A percentile compares a stretch with the other conserved stretches of the same genome.
Conservation (phyloP, 1,284 basidiomycete species). For the Tetrapyrgos nigripes region DNA sequence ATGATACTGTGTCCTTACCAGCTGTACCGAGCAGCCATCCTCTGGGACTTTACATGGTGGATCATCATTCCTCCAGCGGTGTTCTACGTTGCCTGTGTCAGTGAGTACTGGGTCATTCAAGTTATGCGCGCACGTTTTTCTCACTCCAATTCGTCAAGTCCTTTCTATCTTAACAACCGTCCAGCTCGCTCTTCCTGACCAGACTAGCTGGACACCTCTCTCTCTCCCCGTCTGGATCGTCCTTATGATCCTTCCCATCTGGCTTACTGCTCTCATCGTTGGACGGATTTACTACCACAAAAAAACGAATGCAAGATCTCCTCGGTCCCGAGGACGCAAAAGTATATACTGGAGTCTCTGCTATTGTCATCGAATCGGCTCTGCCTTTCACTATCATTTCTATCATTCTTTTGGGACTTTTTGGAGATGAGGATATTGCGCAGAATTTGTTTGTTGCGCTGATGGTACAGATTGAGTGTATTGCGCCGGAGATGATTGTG, state of each 20-base stretch:
- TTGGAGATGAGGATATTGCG: slow-evolving; percentile 22
- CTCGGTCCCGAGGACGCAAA: slow-evolving; percentile 21
- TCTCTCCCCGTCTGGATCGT: slow-evolving; percentile 26
- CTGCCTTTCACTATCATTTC: slow-evolving; percentile 31
- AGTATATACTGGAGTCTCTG: slow-evolving; percentile 29
- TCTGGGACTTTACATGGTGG: slow-evolving; percentile 27
- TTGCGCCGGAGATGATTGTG: slow-evolving; percentile 25
- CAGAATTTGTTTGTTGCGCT: slow-evolving; percentile 30
- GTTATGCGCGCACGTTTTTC: neutral
- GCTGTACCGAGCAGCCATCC: slow-evolving; percentile 23
- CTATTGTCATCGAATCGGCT: slow-evolving; percentile 35
- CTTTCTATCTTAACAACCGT: slow-evolving; percentile 20
- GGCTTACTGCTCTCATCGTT: slow-evolving; percentile 26
- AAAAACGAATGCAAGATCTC: slow-evolving; percentile 10
- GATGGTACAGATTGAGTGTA: slow-evolving; percentile 29
- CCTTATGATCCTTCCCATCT: slow-evolving; percentile 26
- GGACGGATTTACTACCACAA: slow-evolving; percentile 22
- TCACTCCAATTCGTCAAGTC: slow-evolving; percentile 4
- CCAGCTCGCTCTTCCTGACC: slow-evolving; percentile 19
- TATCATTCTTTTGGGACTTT: slow-evolving; percentile 29
- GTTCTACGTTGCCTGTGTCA: slow-evolving; percentile 23
- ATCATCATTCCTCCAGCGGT: slow-evolving; percentile 21
- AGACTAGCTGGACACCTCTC: slow-evolving; percentile 10
- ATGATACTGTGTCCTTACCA: neutral
- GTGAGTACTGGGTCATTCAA: slow-evolving; percentile 9